Evolutionary conservation across 768 basidiomycete species (phyloP), one percentile per base, ranked within the genome.

Genomic region (Ephemerocybe angulata): DNA sequence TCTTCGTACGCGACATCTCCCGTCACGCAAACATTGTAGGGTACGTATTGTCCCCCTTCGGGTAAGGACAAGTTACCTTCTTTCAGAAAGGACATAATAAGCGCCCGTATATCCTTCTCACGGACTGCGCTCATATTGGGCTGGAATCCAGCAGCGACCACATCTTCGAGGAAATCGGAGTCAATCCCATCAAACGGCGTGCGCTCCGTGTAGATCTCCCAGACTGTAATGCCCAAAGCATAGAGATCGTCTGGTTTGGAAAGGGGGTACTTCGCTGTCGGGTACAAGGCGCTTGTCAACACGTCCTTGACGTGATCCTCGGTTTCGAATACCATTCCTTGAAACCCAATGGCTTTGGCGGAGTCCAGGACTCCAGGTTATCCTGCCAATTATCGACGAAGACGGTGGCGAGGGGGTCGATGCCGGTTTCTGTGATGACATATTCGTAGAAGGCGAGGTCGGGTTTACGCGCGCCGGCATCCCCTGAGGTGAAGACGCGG

Each of bases 301-400:
- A 10, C 15, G 38, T 41, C n/a, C n/a, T 41, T 13, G 31, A 74
- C 73, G 30, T 65, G 64, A 0, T 49, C 58, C 12, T 60, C 57
- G 27, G 65, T 59, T 41, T 74, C 69, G 50, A 68, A 73, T 21
- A 75, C 63, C 43, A 79, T 65, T 1, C 75, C 74, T 15, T 67
- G 62, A 35, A 78, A 65, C 15, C 77, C 77, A 10, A 78, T 62
- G 0, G 72, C 75, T 3, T 72, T 72, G 3, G 76, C 77, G 1
- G 70, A 62, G 3, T 72, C 59, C 6, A 48, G 19, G 10, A 25
- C 6, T 42, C 42, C 58, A 79, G 70, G 51, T 78, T 77, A 54
- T 77, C 76, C 11, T 63, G 59, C 44, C 72, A 71, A 62, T 77
- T 75, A 47, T 78, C 77, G 22, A 79, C 68, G 56, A 78, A 78